Base-by-base conservation (phyloP, 106 monocot genomes). In the Posidonia australis region DNA sequence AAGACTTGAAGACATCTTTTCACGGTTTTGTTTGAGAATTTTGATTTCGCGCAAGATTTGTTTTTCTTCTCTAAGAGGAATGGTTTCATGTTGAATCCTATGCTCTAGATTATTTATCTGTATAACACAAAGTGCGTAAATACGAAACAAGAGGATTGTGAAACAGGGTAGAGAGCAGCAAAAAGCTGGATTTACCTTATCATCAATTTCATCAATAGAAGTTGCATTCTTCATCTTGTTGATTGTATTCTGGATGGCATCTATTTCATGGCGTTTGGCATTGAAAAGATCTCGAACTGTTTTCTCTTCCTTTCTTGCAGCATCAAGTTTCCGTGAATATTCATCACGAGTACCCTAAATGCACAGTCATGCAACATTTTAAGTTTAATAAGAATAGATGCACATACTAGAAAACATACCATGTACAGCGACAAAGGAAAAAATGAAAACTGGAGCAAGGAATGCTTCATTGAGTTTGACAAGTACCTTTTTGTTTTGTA, bases 41-140 rank as follows among this genome's bases (percentile, higher is more conserved):
- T 82, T 92, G 13, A 92, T 87, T 51, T 92, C 83, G 21, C 73
- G 77, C 16, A 92, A 63, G 16, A 77, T 51, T 45, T 76, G 55
- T 32, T 92, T 92, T 57, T 92, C 92, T 72, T 85, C 67, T 66
- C 80, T 80, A 54, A 92, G 54, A 23, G 80, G 31, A 47, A 82
- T 82, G 16, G 87, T 85, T 55, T 80, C 82, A 80, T 92, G 92
- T 45, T 80, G 80, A 41, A 84, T 72, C 54, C 21, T 79, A 22
- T 67, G 83, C 42, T 80, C 78, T 77, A 88, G 68, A 13, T 44
- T 52, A n/a, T 54, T 53, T 62, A 88, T 84, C 88, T 88, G 72
- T 11, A n/a, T 48, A 22, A 54, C 24, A 62, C 23, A 42, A 63
- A 21, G 10, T 6, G 10, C 5, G 5, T 59, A 25, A 64, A 63